Evolutionary conservation across 306 rosid species (phyloP).

Genomic region (Cyclanthera cordifolia): DNA sequence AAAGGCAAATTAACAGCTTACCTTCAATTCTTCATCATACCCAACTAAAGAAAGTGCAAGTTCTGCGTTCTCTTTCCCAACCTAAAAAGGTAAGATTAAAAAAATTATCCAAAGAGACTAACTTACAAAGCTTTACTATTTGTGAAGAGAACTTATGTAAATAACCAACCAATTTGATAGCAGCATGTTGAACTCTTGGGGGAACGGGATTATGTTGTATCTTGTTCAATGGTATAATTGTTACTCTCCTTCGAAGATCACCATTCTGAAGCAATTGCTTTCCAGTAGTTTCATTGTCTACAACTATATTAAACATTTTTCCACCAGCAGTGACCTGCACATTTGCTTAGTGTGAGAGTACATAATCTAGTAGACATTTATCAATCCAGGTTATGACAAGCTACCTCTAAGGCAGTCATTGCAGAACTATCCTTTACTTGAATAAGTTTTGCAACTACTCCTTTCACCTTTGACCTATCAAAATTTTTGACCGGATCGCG

Average conservation of each 20-base stretch:
- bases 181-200: constrained; percentile 49
- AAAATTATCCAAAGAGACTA: constrained; percentile 10
- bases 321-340: constrained; percentile 93
- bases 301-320: constrained; percentile 81
- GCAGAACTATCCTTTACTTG: constrained; percentile 73
- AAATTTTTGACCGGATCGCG: constrained; percentile 71
- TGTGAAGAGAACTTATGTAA: constrained; percentile 9
- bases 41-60: constrained; percentile 88
- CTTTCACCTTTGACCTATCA: constrained; percentile 89
- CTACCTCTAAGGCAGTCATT: constrained; percentile 94
- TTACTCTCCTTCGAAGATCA: constrained; percentile 76
- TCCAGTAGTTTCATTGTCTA: constrained; percentile 82
- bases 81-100: constrained; percentile 38
- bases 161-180: constrained; percentile 53
- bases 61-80: constrained; percentile 74
- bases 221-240: constrained; percentile 90
- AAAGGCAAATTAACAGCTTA: constrained; percentile 18
- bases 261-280: constrained; percentile 85
- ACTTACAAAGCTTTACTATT: constrained; percentile 6
- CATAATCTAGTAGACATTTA: constrained; percentile 2
- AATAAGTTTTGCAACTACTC: constrained; percentile 85
- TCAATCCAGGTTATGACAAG: constrained; percentile 4
- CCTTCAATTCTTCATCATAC: constrained; percentile 73
- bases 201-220: constrained; percentile 51
- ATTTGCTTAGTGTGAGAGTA: constrained; percentile 10